Evolutionary conservation across 2,329 filamentous ascomycete species (phyloP).

Genomic region (Penicillium brasilianum): DNA sequence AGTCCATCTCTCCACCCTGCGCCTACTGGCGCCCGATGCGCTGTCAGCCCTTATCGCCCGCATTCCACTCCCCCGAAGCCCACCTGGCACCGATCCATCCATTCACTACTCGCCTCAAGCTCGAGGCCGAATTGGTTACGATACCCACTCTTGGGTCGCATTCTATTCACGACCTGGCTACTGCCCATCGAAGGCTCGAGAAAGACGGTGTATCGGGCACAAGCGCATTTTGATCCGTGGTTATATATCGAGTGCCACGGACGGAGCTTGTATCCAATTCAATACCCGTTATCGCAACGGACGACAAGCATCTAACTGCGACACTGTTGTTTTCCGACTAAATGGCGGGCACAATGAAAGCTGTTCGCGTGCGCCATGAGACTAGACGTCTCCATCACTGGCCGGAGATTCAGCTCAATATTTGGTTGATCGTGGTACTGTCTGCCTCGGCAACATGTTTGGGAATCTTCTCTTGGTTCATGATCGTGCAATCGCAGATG

Average conservation of each 20-base stretch:
- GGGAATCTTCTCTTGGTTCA: constrained; percentile 66
- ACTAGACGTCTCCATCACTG: constrained; percentile 61
- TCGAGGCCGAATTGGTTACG: neutral
- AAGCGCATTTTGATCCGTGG: constrained; percentile 1
- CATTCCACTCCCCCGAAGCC: constrained; percentile 8
- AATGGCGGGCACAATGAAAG: constrained; percentile 33
- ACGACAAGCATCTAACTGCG: neutral
- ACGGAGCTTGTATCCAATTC: neutral
- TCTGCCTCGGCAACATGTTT: constrained; percentile 62
- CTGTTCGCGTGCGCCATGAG: constrained; percentile 39
- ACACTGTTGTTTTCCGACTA: neutral
- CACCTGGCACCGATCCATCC: neutral
- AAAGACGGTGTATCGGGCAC: constrained; percentile 13
- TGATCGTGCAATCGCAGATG: constrained; percentile 62
- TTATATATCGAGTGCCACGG: constrained; percentile 2
- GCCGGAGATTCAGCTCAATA: constrained; percentile 68
- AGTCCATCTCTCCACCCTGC: constrained; percentile 13
- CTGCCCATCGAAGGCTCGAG: constrained; percentile 1
- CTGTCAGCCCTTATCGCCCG: constrained; percentile 26
- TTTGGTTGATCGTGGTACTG: constrained; percentile 68
- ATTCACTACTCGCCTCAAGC: neutral
- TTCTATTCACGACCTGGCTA: neutral
- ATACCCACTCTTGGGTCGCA: constrained; percentile 10
- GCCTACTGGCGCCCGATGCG: constrained; percentile 31
- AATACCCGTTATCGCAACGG: neutral